Conservation (phyloP, 352 stramenopile genomes). For the Achlya hypogyna region DNA sequence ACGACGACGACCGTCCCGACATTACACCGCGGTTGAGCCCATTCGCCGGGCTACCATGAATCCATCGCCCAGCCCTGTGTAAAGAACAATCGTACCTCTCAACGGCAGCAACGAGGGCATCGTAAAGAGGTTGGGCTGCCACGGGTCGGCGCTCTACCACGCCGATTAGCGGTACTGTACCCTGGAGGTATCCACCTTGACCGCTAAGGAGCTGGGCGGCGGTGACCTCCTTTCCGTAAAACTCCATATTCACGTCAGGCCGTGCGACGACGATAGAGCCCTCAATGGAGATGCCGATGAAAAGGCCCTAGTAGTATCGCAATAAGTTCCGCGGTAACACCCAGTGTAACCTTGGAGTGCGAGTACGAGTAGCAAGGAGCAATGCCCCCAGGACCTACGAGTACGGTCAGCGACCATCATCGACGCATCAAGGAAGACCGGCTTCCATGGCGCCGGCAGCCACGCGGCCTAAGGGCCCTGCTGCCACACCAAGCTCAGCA, state of each 20-base stretch:
- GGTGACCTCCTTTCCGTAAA: conserved; percentile 81
- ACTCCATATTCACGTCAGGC: conserved; percentile 84
- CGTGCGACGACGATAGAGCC: conserved; percentile 85
- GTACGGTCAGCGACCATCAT: conserved; percentile 21
- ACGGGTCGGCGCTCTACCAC: conserved; percentile 59
- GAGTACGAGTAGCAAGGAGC: conserved; percentile 89
- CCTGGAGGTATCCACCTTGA: not conserved
- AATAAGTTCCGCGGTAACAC: not conserved
- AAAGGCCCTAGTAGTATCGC: conserved; percentile 46
- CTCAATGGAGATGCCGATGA: conserved; percentile 83
- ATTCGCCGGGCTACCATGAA: conserved; percentile 44
- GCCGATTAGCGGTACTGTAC: not conserved
- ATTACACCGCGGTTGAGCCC: conserved; percentile 33
- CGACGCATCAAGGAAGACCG: conserved; percentile 25
- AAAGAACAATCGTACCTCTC: conserved; percentile 34
- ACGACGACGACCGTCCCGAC: not conserved
- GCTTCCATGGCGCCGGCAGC: conserved; percentile 64
- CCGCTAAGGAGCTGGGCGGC: conserved; percentile 66
- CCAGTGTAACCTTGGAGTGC: conserved; percentile 46
- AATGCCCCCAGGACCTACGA: conserved; percentile 29
- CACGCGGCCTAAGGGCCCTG: conserved; percentile 85
- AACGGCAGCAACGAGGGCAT: conserved; percentile 58
- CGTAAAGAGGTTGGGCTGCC: conserved; percentile 76
- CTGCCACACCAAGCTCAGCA: conserved; percentile 79
- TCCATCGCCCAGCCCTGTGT: not conserved